Evolutionary conservation across 129 eudicot species (phyloP).

Genomic region (Chrysanthemum lavandulifolium): DNA sequence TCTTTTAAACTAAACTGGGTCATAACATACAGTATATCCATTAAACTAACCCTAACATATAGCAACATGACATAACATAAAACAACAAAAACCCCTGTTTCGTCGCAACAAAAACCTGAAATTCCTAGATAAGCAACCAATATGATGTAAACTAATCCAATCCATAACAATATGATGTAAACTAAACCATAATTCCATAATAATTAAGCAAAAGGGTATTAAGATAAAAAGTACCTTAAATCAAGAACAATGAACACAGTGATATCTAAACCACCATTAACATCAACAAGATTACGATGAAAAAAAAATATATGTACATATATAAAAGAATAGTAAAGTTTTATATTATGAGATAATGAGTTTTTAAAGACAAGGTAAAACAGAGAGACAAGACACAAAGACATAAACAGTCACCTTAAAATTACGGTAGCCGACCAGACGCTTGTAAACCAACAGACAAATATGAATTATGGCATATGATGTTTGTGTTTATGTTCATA

Average conservation of each 20-base stretch:
- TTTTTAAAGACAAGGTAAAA: slow-evolving; percentile 3
- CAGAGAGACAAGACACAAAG: slow-evolving; percentile 20
- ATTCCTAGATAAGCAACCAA: slow-evolving; percentile 2
- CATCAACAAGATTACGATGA: not conserved
- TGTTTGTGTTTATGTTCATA: not conserved
- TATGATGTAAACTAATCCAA: not conserved
- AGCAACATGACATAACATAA: slow-evolving; percentile 29
- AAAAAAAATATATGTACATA: not conserved
- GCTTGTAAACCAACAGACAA: slow-evolving; percentile 36
- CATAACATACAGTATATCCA: not conserved
- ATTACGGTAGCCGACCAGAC: slow-evolving; percentile 45
- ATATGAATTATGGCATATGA: slow-evolving; percentile 2
- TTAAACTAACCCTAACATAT: not conserved
- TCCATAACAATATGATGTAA: not conserved
- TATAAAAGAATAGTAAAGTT: too few relatives aligned
- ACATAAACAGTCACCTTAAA: slow-evolving; percentile 38
- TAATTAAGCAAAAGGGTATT: slow-evolving; percentile 12
- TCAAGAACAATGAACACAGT: not conserved
- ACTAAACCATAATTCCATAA: not conserved
- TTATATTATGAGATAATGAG: too few relatives aligned
- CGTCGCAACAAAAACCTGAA: slow-evolving; percentile 8
- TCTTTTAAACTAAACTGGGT: too few relatives aligned
- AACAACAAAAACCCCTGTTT: slow-evolving; percentile 31
- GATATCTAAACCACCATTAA: slow-evolving; percentile 1
- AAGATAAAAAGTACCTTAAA: slow-evolving; percentile 14